Conservation (phyloP, 345 rosid genomes). For the Raphanus raphanistrum region DNA sequence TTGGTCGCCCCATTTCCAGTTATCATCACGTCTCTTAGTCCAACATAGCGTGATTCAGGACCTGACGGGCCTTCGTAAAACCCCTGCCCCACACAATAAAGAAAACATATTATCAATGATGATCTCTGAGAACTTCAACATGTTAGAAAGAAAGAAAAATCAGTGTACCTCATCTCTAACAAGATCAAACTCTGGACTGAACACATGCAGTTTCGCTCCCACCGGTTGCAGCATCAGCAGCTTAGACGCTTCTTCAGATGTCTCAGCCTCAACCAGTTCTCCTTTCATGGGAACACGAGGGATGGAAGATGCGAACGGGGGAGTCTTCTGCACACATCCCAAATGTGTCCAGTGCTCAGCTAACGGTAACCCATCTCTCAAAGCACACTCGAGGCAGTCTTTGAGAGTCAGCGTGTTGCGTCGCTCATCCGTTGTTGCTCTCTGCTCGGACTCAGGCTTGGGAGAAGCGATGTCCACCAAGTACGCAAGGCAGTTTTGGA, state of each 20-base stretch:
- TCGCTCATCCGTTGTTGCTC: neutral
- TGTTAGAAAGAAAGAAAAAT: neutral
- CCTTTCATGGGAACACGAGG: constrained; percentile 28
- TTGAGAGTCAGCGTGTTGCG: neutral
- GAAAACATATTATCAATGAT: neutral
- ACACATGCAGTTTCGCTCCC: constrained; percentile 26
- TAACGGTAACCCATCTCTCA: constrained; percentile 4
- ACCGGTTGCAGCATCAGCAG: neutral
- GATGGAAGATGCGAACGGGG: neutral
- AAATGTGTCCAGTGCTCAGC: neutral
- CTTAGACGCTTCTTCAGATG: neutral
- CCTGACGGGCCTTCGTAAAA: constrained; percentile 8
- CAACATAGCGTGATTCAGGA: constrained; percentile 20
- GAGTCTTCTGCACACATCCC: constrained; percentile 16
- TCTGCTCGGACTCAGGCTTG: neutral
- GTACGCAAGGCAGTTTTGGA: neutral
- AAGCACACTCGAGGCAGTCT: neutral
- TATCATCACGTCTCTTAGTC: constrained; percentile 18
- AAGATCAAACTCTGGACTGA: constrained; percentile 17
- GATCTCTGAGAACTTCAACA: neutral
- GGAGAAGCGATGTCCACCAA: neutral
- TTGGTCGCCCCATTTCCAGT: neutral
- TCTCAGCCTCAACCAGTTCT: neutral
- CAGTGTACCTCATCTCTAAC: neutral
- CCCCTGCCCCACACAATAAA: constrained; percentile 4